phyloP scores from a whole-genome alignment of 305 asterid species.

The Ilex paraguariensis region DNA sequence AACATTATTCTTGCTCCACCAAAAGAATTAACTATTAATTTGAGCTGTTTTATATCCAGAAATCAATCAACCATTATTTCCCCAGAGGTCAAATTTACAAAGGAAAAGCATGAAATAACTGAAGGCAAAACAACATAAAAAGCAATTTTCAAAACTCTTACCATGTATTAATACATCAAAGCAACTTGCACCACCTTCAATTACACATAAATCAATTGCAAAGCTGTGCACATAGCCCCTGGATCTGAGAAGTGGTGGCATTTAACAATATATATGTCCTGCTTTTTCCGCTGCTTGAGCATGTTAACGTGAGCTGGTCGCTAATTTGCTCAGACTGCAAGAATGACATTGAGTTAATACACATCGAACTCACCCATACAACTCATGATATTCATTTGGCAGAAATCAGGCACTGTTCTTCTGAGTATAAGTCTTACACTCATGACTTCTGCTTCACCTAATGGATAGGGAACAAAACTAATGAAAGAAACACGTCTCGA shows the following conservation, averaged over 20 bases:
- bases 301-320: conserved; percentile 40
- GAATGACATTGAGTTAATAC: conserved; percentile 2
- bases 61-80: background rate
- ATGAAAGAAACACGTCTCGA: too few species aligned
- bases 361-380: too few species aligned
- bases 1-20: too few species aligned
- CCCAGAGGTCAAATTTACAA: background rate
- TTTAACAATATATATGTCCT: conserved; percentile 40
- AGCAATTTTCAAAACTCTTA: too few species aligned
- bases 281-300: conserved; percentile 48
- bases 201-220: conserved; percentile 36
- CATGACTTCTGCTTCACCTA: too few species aligned
- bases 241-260: conserved; percentile 48
- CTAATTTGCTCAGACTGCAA: conserved; percentile 49
- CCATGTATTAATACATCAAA: background rate
- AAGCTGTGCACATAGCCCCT: conserved; percentile 72
- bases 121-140: background rate
- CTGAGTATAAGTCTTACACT: too few species aligned
- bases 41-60: too few species aligned
- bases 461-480: too few species aligned
- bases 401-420: too few species aligned
- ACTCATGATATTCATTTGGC: too few species aligned
- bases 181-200: background rate
- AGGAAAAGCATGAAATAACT: background rate
- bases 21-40: too few species aligned